Evolutionary conservation across 257 asterid genomes (phyloP).

Genomic region (Primulina tabacum): DNA sequence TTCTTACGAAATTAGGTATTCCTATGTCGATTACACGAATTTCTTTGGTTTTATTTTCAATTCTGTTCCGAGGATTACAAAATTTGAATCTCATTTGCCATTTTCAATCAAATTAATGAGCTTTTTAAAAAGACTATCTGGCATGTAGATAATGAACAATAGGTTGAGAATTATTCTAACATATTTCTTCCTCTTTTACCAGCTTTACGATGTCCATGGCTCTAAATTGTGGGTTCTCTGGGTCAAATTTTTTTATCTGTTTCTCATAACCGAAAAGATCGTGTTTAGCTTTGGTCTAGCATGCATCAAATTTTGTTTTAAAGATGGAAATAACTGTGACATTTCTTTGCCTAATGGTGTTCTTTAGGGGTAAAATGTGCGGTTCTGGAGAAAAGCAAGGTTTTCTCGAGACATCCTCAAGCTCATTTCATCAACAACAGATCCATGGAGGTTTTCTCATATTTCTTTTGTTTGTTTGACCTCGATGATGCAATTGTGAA

Average conservation of each 20-base stretch:
- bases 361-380: conserved; percentile 70
- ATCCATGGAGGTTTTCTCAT: conserved; percentile 77
- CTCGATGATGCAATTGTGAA: background rate
- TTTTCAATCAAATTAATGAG: background rate
- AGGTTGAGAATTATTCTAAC: too few relatives aligned
- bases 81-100: background rate
- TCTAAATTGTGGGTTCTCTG: background rate
- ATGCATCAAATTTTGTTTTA: conserved; percentile 1
- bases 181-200: background rate
- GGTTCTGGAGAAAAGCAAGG: conserved; percentile 69
- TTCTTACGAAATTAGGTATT: conserved; percentile 72
- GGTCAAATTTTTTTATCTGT: background rate
- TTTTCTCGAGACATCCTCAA: conserved; percentile 80
- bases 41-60: background rate
- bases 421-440: conserved; percentile 95
- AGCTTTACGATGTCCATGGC: background rate
- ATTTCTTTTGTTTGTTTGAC: conserved; percentile 14
- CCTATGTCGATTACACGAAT: background rate
- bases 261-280: background rate
- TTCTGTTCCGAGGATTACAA: background rate
- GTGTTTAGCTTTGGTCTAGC: background rate
- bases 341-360: conserved; percentile 17
- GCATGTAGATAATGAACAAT: background rate
- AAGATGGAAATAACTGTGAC: conserved; percentile 7
- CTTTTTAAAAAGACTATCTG: too few relatives aligned